A percentile compares a stretch with the other conserved stretches of the same genome.
phyloP scores from a whole-genome alignment of 192 early-diverging fungal species.

The Backusella luteola region DNA sequence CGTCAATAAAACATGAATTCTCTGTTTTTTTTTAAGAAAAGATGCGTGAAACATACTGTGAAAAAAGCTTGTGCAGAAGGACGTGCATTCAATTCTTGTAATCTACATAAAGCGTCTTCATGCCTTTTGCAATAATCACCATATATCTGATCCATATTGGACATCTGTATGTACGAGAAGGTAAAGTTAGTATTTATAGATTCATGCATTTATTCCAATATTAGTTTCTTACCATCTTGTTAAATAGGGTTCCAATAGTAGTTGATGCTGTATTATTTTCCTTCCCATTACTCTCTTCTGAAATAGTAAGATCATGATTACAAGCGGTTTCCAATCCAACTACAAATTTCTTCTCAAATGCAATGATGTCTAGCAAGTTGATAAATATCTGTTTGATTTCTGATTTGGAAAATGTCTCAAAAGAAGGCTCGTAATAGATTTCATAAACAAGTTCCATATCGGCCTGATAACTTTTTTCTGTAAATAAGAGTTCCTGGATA shows the following conservation, averaged over 20 bases:
- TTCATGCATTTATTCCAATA: constrained; percentile 2
- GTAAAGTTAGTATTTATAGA: background rate
- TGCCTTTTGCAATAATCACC: constrained; percentile 78
- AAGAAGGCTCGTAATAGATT: constrained; percentile 64
- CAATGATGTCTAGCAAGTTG: constrained; percentile 75
- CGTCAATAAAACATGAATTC: background rate
- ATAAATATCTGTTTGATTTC: constrained; percentile 76
- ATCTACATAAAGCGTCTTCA: constrained; percentile 59
- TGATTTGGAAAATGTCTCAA: constrained; percentile 45
- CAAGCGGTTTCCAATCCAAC: constrained; percentile 62
- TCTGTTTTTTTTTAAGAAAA: background rate
- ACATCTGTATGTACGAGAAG: constrained; percentile 12
- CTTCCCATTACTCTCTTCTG: constrained; percentile 22
- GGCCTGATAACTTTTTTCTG: constrained; percentile 69
- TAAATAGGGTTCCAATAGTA: constrained; percentile 52
- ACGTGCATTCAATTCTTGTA: constrained; percentile 57
- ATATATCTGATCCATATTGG: constrained; percentile 55
- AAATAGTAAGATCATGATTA: constrained; percentile 7
- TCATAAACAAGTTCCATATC: constrained; percentile 77
- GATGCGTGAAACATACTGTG: constrained; percentile 36
- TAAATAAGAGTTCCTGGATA: constrained; percentile 73
- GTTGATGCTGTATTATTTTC: constrained; percentile 12
- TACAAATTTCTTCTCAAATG: constrained; percentile 62
- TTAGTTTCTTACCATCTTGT: constrained; percentile 40
- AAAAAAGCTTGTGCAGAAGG: constrained; percentile 43